Evolutionary conservation across 495 filamentous ascomycete genomes (phyloP).

Genomic region (Penicillium paradoxum): DNA sequence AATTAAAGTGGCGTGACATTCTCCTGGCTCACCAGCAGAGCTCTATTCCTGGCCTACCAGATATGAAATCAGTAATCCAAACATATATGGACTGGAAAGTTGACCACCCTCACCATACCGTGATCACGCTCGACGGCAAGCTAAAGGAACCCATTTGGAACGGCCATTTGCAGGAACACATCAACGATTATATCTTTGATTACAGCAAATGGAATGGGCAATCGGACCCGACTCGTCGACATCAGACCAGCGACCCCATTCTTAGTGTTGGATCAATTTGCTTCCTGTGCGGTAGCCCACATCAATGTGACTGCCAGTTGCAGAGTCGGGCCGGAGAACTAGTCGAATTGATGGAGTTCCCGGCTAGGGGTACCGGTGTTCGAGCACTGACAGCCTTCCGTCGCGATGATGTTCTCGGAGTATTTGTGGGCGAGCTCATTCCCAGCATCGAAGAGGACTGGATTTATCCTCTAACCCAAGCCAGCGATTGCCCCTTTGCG

Average conservation of each 20-base stretch:
- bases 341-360: slow-evolving; percentile 32
- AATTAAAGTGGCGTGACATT: background rate
- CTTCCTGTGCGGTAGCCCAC: slow-evolving; percentile 8
- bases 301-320: slow-evolving; percentile 18
- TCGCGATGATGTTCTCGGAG: slow-evolving; percentile 22
- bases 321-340: slow-evolving; percentile 15
- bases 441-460: slow-evolving; percentile 4
- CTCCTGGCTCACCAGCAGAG: background rate
- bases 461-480: slow-evolving; percentile 1
- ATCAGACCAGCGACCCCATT: background rate
- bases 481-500: background rate
- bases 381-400: slow-evolving; percentile 27
- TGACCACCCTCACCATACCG: slow-evolving; percentile 2
- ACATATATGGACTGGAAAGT: background rate
- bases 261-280: background rate
- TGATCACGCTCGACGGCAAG: background rate
- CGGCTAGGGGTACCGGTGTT: slow-evolving; percentile 29
- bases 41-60: background rate
- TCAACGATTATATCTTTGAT: background rate
- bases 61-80: background rate
- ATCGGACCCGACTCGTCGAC: background rate
- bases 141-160: background rate
- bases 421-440: slow-evolving; percentile 24
- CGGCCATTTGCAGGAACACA: background rate
- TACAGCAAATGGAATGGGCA: background rate